phyloP scores from a whole-genome alignment of 139 green algal genomes.

The Closterium sp. region DNA sequence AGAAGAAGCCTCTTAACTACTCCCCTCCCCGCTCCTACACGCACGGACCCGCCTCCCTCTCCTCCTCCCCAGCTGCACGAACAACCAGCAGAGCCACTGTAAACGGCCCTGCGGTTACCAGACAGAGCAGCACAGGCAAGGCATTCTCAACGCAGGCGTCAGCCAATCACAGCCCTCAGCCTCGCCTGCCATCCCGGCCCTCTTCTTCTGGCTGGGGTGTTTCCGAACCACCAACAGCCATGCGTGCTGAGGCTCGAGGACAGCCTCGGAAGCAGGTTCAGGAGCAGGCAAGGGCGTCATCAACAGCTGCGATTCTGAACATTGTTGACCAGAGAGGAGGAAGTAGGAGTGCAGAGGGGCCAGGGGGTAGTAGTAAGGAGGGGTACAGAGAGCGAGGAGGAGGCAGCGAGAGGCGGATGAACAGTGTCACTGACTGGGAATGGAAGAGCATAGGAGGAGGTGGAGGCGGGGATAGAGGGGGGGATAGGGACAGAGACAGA shows the following conservation, averaged over 20 bases:
- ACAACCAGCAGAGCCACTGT: background rate
- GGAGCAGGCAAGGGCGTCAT: background rate
- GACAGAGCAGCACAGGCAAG: background rate
- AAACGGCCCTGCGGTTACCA: background rate
- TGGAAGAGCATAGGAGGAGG: background rate
- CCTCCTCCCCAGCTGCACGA: background rate
- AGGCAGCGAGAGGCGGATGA: background rate
- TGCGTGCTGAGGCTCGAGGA: background rate
- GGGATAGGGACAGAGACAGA: background rate
- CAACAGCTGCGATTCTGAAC: background rate
- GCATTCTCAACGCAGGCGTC: background rate
- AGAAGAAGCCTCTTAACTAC: background rate
- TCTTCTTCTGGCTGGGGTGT: background rate
- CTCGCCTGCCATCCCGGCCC: background rate
- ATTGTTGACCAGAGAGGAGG: background rate
- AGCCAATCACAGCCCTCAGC: background rate
- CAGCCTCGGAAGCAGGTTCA: background rate
- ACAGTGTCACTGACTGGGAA: background rate
- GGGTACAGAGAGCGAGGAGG: background rate
- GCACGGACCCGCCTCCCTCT: background rate
- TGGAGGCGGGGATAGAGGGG: background rate
- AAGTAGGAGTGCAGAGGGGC: background rate
- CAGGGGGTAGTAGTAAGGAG: background rate
- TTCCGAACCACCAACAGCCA: background rate
- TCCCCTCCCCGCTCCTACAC: background rate